Conservation (phyloP, 2,329 filamentous ascomycete species). For the Nannizziopsis arthrosporioides region DNA sequence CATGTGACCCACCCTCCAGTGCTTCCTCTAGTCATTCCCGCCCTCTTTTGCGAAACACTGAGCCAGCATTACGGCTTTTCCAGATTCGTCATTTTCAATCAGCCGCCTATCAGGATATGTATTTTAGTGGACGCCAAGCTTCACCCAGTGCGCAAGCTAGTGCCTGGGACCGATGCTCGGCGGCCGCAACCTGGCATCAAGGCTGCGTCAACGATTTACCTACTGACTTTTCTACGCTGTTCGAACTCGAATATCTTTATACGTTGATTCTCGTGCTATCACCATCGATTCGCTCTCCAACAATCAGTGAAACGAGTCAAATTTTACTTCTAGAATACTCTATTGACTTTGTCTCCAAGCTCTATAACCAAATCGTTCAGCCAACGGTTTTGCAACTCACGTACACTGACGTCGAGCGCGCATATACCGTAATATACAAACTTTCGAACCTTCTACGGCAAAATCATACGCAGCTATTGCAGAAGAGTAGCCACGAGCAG, state of each 20-base stretch:
- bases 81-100: constrained; percentile 78
- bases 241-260: constrained; percentile 80
- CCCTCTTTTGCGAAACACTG: constrained; percentile 47
- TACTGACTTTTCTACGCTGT: constrained; percentile 57
- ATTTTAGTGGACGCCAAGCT: constrained; percentile 62
- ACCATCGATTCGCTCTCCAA: constrained; percentile 60
- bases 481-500: background rate
- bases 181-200: constrained; percentile 69
- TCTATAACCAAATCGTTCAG: constrained; percentile 55
- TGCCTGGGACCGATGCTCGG: constrained; percentile 31
- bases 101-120: constrained; percentile 76
- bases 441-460: constrained; percentile 45
- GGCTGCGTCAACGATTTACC: constrained; percentile 57
- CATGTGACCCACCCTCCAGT: constrained; percentile 40
- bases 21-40: constrained; percentile 29
- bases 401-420: constrained; percentile 75
- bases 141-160: constrained; percentile 51
- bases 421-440: constrained; percentile 56
- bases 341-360: constrained; percentile 65
- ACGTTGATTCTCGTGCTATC: constrained; percentile 84
- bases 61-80: constrained; percentile 66
- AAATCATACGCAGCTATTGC: constrained; percentile 13
- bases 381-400: constrained; percentile 56
- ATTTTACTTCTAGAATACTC: constrained; percentile 76
- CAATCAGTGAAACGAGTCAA: constrained; percentile 62